These are phyloP conservation scores for Eremothecium cymbalariae DNA, from an alignment of 1,139 yeast species.

Conservation along the genomic window DNA sequence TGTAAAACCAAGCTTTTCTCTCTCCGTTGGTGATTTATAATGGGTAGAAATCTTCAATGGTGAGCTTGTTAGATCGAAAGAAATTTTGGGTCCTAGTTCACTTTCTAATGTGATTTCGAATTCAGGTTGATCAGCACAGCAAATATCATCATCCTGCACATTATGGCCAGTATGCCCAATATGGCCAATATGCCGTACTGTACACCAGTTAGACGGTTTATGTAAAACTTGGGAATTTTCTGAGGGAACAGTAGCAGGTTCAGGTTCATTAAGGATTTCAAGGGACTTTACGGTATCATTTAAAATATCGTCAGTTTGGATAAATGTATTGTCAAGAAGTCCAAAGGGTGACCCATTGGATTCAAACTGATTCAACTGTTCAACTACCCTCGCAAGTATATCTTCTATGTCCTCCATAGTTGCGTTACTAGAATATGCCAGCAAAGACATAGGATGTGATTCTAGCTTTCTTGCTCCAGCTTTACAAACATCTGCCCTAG, in stretches of 20 bases:
- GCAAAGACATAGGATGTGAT: slow-evolving; percentile 1
- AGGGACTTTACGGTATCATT: background rate
- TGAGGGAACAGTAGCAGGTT: slow-evolving; percentile 1
- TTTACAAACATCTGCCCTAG: background rate
- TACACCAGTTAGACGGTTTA: too few species aligned
- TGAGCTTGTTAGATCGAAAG: slow-evolving; percentile 1
- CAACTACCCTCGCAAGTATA: background rate
- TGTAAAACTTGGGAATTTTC: too few species aligned
- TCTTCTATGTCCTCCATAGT: background rate
- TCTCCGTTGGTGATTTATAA: background rate
- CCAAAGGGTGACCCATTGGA: too few species aligned
- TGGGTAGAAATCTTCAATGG: background rate
- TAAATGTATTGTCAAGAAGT: too few species aligned
- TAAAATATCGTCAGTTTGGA: background rate
- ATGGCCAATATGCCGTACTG: background rate
- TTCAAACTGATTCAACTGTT: background rate
- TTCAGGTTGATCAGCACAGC: too few species aligned
- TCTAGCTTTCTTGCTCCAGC: background rate
- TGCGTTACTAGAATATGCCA: background rate
- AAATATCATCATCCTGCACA: background rate
- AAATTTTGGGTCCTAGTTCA: background rate
- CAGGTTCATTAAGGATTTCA: background rate
- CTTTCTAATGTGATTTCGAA: background rate
- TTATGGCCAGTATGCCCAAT: background rate
- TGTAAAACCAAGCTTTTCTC: background rate